Evolutionary conservation across 2,329 filamentous ascomycete genomes (phyloP).

Genomic region (Elsinoe fawcettii): DNA sequence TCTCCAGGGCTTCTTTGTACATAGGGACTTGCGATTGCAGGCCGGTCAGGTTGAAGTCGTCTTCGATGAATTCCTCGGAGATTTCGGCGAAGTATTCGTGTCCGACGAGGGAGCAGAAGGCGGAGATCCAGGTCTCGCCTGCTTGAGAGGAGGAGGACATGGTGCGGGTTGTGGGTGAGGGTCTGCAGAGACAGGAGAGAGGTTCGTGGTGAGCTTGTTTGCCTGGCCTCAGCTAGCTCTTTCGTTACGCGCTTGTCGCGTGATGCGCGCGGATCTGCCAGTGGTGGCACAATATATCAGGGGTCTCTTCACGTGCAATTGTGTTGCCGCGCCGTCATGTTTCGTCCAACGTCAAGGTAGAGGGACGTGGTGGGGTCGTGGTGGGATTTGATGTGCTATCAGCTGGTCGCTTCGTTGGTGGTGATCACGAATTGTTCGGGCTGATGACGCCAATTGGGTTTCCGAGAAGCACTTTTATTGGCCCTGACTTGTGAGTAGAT

Average conservation of each 20-base stretch:
- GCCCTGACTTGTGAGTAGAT: not conserved
- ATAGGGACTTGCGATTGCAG: constrained; percentile 91
- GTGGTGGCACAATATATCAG: not conserved
- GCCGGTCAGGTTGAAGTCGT: constrained; percentile 98
- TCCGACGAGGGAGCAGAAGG: constrained; percentile 88
- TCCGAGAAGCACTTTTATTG: not conserved
- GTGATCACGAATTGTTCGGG: too few relatives aligned
- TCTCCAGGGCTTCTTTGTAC: constrained; percentile 98
- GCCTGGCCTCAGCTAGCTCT: not conserved
- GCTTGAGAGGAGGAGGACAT: constrained; percentile 53
- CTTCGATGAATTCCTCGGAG: constrained; percentile 97
- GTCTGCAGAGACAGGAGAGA: not conserved
- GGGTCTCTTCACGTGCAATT: not conserved
- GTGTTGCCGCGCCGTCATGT: not conserved
- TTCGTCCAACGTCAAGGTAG: not conserved
- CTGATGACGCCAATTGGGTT: not conserved
- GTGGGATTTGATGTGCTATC: not conserved
- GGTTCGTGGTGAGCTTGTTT: not conserved
- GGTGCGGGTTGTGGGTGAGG: constrained; percentile 13
- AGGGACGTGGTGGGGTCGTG: not conserved
- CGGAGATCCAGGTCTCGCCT: constrained; percentile 92
- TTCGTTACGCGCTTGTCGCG: not conserved
- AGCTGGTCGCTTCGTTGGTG: not conserved
- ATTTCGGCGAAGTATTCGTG: constrained; percentile 99
- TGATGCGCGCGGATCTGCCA: not conserved